Evolutionary conservation across 2,329 filamentous ascomycete species (phyloP).

Genomic region (Parastagonospora nodorum): DNA sequence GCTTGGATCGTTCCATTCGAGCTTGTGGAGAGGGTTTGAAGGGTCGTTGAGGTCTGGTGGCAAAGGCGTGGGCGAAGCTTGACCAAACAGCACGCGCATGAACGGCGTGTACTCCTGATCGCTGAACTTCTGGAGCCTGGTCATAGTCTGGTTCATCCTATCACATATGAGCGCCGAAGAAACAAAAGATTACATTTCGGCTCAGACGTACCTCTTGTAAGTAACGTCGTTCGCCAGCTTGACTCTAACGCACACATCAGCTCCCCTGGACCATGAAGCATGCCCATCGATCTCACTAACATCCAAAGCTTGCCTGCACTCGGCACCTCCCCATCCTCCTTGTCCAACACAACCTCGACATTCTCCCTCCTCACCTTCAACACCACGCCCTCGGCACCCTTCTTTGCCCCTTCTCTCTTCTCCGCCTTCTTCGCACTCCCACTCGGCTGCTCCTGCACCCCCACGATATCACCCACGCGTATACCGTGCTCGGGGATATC

Average conservation of each 20-base stretch:
- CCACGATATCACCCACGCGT: slow-evolving; percentile 76
- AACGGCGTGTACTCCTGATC: slow-evolving; percentile 62
- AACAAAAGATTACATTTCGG: slow-evolving; percentile 9
- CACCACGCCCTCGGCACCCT: slow-evolving; percentile 73
- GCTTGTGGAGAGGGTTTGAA: slow-evolving; percentile 46
- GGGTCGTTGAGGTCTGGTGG: slow-evolving; percentile 51
- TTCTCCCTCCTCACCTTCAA: slow-evolving; percentile 63
- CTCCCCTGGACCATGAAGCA: slow-evolving; percentile 7
- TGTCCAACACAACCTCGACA: slow-evolving; percentile 72
- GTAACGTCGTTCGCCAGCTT: slow-evolving; percentile 71
- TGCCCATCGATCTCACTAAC: slow-evolving; percentile 50
- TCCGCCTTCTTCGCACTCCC: slow-evolving; percentile 74
- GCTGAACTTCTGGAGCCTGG: slow-evolving; percentile 59
- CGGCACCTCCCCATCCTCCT: slow-evolving; percentile 62
- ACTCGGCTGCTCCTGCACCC: slow-evolving; percentile 74
- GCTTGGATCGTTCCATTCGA: slow-evolving; percentile 61
- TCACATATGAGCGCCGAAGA: slow-evolving; percentile 15
- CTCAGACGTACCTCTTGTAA: slow-evolving; percentile 59
- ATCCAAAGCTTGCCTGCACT: slow-evolving; percentile 64
- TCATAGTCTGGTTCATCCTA: slow-evolving; percentile 69
- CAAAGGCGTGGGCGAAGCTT: slow-evolving; percentile 58
- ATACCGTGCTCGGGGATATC: slow-evolving; percentile 77
- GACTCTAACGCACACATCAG: slow-evolving; percentile 56
- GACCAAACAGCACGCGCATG: slow-evolving; percentile 65
- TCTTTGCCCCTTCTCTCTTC: slow-evolving; percentile 71